phyloP scores from a whole-genome alignment of 768 basidiomycete species.

The Lactifluus piperatus region DNA sequence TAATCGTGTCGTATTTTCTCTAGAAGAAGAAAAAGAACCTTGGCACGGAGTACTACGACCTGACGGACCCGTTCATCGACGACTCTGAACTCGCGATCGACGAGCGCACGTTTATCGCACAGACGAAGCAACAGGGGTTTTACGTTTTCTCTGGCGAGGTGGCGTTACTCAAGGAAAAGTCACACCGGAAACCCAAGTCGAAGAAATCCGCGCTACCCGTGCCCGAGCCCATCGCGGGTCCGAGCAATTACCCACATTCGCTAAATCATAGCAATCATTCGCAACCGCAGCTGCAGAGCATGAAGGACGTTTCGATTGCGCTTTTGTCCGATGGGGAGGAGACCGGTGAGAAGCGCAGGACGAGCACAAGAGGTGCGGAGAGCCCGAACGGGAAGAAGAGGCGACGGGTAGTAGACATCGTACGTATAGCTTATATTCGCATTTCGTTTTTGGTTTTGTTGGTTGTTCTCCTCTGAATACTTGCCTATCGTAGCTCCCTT shows the following conservation, averaged over 20 bases:
- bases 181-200: conserved; percentile 17
- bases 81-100: conserved; percentile 90
- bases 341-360: conserved; percentile 6
- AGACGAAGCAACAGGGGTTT: conserved; percentile 89
- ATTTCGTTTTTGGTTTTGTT: neutral
- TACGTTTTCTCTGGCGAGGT: conserved; percentile 88
- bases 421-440: conserved; percentile 25
- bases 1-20: neutral
- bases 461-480: too few species aligned
- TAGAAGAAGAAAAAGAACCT: conserved; percentile 36
- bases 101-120: conserved; percentile 82
- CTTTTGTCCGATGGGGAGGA: conserved; percentile 36
- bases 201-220: conserved; percentile 15
- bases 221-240: conserved; percentile 18
- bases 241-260: conserved; percentile 15
- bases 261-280: conserved; percentile 1
- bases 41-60: conserved; percentile 79
- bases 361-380: conserved; percentile 6
- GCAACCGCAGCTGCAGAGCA: conserved; percentile 28
- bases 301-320: conserved; percentile 44
- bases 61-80: conserved; percentile 91
- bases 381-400: conserved; percentile 47
- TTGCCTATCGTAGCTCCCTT: conserved; percentile 42
- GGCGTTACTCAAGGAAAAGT: conserved; percentile 72
- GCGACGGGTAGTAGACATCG: conserved; percentile 61